Base-by-base conservation (phyloP, 2,329 filamentous ascomycete genomes). In the Fusarium sp. region DNA sequence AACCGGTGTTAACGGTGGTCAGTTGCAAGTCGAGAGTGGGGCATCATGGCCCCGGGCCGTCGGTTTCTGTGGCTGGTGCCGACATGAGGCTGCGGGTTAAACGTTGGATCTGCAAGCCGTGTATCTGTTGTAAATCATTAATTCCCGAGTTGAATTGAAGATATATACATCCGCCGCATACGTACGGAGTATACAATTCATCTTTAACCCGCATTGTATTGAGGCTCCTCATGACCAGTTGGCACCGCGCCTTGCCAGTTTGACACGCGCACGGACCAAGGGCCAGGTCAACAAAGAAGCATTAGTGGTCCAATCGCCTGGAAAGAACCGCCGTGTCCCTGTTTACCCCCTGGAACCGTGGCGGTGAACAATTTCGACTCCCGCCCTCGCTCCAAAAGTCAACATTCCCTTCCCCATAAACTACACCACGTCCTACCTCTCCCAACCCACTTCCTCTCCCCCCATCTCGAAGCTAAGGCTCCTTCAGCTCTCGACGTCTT, bases 361-460 rank as follows among this genome's bases (percentile, higher is more conserved):
- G 81, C 81, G 81, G 81, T 83, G 81, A 83, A 81, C 75, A 80
- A 80, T 79, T 79, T 80, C 77, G 73, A 70, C 67, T 74, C 66
- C 66, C 70, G 32, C 34, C 63, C 41, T 43, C 67, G 80, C 25
- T 52, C 48, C 25, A 81, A 83, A 83, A 83, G 82, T 82, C 81
- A 82, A 81, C 80, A 82, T 76, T 76, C 75, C 64, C 74, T 76
- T 76, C 74, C 65, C 74, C 74, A 68, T 68, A 64, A 65, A 71
- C 73, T 71, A 73, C 71, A 71, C 70, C 72, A 73, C 71, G 72
- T 73, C 75, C 76, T 77, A 76, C 66, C 77, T 75, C 72, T 73
- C 77, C 71, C 74, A 76, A 76, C 77, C 79, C 77, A 78, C 78
- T 77, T 77, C 71, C 48, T 66, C 27, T 64, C 68, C 74, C 68